Percentiles rank a stretch among this genome's conserved stretches.
phyloP scores from a whole-genome alignment of 1,139 yeast species.

The Diutina pseudorugosa region DNA sequence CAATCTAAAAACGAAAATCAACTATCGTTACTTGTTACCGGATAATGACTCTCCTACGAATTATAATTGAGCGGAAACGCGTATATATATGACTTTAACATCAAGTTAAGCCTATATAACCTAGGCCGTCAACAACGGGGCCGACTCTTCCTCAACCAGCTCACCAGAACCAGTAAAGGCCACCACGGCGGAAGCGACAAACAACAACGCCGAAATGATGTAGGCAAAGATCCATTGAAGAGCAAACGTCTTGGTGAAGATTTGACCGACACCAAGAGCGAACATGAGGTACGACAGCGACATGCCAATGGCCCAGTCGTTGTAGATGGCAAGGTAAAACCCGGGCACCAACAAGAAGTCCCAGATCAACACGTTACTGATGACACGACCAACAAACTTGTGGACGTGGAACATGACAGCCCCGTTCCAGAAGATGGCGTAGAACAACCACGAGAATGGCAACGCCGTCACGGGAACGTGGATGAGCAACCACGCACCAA shows the following conservation, averaged over 20 bases:
- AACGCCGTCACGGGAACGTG: slow-evolving; percentile 58
- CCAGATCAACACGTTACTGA: slow-evolving; percentile 71
- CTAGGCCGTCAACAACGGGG: neutral
- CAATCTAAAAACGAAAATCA: too few species aligned
- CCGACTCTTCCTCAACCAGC: neutral
- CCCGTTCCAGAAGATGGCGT: slow-evolving; percentile 74
- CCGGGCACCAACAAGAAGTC: slow-evolving; percentile 59
- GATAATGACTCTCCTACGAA: too few species aligned
- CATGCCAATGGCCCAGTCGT: slow-evolving; percentile 65
- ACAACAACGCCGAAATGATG: slow-evolving; percentile 43
- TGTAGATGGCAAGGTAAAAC: slow-evolving; percentile 41
- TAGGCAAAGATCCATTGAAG: slow-evolving; percentile 81
- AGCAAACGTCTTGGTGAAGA: slow-evolving; percentile 56
- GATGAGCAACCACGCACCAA: slow-evolving; percentile 39
- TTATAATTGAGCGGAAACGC: neutral
- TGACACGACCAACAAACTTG: slow-evolving; percentile 47
- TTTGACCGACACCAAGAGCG: slow-evolving; percentile 60
- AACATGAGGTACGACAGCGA: slow-evolving; percentile 43
- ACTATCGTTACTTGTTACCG: too few species aligned
- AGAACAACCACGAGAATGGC: slow-evolving; percentile 66
- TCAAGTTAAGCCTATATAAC: neutral
- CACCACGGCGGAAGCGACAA: slow-evolving; percentile 33
- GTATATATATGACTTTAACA: too few species aligned
- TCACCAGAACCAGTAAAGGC: slow-evolving; percentile 18
- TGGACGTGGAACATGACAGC: slow-evolving; percentile 53